phyloP scores from a whole-genome alignment of 164 flowering plant species.

The Pachysandra terminalis region DNA sequence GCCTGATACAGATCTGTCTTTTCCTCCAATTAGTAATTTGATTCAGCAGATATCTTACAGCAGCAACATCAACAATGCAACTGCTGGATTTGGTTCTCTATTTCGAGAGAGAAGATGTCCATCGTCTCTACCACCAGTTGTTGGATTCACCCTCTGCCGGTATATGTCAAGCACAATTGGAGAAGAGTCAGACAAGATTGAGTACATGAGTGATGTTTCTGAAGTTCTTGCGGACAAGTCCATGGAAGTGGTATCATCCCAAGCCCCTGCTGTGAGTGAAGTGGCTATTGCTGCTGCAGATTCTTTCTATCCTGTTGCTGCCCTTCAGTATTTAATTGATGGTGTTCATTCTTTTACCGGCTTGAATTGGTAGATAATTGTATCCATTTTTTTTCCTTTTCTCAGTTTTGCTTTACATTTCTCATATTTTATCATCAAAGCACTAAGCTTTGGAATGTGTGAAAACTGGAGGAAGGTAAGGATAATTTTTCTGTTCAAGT shows the following conservation, averaged over 20 bases:
- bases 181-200: constrained; percentile 47
- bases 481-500: no score
- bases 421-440: not conserved
- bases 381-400: not conserved
- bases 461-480: no score
- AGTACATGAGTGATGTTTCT: constrained; percentile 45
- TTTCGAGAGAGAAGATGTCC: constrained; percentile 21
- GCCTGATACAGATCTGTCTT: constrained; percentile 12
- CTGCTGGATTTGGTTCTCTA: constrained; percentile 24
- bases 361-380: constrained; percentile 55
- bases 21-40: constrained; percentile 6
- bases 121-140: constrained; percentile 8
- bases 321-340: constrained; percentile 75
- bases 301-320: constrained; percentile 65
- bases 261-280: constrained; percentile 61
- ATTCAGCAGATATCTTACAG: constrained; percentile 17
- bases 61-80: constrained; percentile 14
- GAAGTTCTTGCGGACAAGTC: constrained; percentile 46
- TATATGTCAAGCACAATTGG: constrained; percentile 56
- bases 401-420: not conserved
- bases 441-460: no score
- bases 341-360: constrained; percentile 68
- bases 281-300: constrained; percentile 91
- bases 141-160: constrained; percentile 28
- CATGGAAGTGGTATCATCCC: constrained; percentile 38